Base-by-base conservation (phyloP, 202 grass and related monocot genomes). In the Cymbopogon flexuosus region DNA sequence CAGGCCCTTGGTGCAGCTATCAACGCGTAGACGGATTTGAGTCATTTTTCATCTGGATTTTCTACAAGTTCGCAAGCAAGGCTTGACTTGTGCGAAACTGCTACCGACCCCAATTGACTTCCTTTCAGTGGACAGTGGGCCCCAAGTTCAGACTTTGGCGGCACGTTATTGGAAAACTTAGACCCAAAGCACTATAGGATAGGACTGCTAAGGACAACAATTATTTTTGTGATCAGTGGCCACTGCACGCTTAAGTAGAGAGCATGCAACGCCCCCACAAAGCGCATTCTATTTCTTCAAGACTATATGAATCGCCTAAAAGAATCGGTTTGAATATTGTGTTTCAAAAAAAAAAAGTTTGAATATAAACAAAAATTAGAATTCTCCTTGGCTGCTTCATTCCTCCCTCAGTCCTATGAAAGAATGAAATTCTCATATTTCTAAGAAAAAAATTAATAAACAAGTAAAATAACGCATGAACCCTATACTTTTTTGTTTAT, bases 21-120 rank as follows among this genome's bases (percentile, higher is more conserved):
- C 72, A 66, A 52, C 5, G 10, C 35, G 41, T 19, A 4, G 31
- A 33, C 31, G 31, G 31, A 27, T 27, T 31, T 22, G 75, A 3
- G 21, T 11, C 42, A 8, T 74, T 56, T 18, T 43, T 45, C 16
- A 57, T 19, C 13, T 68, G 1, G 18, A 45, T 45, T 37, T 74
- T 74, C 24, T 80, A 14, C 68, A 68, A 31, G 46, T 49, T 75
- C 15, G 70, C 70, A 75, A 37, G 18, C 76, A 54, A 84, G 4
- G 40, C 73, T 84, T 77, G 73, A 62, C 82, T 77, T 70, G 74
- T 16, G 43, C 54, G 30, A 39, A 51, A 40, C 65, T 29, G 33
- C 65, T 47, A 62, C 54, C 33, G 49, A 75, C 30, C 69, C 74
- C 30, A 36, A 84, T 78, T 63, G 82, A 78, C 74, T 63, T 68